Conservation (phyloP, 805 yeast genomes). For the Kuraishia piskuri region DNA sequence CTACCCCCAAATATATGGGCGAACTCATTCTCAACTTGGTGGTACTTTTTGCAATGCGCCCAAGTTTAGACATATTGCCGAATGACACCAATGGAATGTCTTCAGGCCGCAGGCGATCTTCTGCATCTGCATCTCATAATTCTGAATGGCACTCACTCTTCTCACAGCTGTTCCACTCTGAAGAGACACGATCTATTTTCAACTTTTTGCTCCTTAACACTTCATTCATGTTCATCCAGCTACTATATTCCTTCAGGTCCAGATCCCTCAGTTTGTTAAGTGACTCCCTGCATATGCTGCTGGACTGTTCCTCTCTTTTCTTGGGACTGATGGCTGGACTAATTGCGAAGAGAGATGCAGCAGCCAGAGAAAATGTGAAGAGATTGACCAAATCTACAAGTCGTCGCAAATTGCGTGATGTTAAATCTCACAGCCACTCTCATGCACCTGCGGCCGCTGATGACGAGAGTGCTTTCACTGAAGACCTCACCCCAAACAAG, state of each 20-base stretch:
- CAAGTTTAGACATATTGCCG: not conserved
- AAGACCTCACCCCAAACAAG: conserved; percentile 32
- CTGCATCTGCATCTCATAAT: not conserved
- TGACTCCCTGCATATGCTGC: conserved; percentile 93
- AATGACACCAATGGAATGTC: not conserved
- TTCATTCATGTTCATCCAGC: conserved; percentile 89
- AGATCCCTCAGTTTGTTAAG: conserved; percentile 86
- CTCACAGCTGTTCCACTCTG: conserved; percentile 32
- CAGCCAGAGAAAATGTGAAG: not conserved
- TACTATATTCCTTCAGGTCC: conserved; percentile 85
- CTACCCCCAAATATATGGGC: not conserved
- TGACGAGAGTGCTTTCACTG: not conserved
- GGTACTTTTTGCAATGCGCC: not conserved
- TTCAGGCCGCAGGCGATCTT: not conserved
- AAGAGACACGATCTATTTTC: conserved; percentile 83
- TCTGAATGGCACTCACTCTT: conserved; percentile 8
- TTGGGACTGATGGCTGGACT: conserved; percentile 84
- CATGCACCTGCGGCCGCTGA: not conserved
- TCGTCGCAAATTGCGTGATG: not conserved
- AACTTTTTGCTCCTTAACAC: conserved; percentile 79
- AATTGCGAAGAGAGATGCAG: conserved; percentile 20
- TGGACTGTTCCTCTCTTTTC: conserved; percentile 86
- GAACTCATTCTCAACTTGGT: not conserved
- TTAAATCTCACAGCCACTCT: not conserved
- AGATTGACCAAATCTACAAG: not conserved